Base-by-base conservation (phyloP, 2,329 filamentous ascomycete genomes). In the Helotiales sp. region DNA sequence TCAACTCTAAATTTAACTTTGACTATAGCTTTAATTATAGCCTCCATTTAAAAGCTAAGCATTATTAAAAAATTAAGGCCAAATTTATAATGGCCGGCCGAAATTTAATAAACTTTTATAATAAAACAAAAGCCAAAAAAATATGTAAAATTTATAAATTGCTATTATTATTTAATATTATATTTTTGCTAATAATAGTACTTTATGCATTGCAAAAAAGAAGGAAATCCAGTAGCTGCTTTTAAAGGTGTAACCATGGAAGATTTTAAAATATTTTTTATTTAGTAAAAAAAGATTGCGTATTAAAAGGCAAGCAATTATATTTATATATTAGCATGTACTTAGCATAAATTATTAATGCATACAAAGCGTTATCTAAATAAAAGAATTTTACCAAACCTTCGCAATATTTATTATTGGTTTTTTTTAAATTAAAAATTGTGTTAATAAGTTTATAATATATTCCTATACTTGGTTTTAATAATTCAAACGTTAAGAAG, bases 181-280 rank as follows among this genome's bases (percentile, higher is more conserved):
- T 40, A 49, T 63, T 57, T 61, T 58, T 69, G 24, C 32, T 69
- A 61, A 70, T 61, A 34, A 34, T 30, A 30, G 63, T 62, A 30
- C 50, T 47, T 28, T 65, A 74, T 69, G 47, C 71, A 69, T 55
- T 73, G 45, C 57, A 32, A 69, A 30, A 66, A 37, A 37, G 63
- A 60, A 40, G 26, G 26, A 61, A 60, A 73, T 67, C 62, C 45
- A 58, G 47, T 34, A 28, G 63, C 58, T 49, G 61, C 68, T 45
- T 49, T 49, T 24, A 57, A 55, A 61, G 20, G 58, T 54, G 11
- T 32, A 24, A 26, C 11, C 24, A 4, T 65, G 60, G 66, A 66
- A 70, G 37, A 40, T 74, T 74, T 50, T 74, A 75, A 64, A 62
- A 45, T 24, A 15, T 75, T 72, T 57, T 63, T 75, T 49, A 40